Conservation (phyloP, 495 filamentous ascomycete genomes). For the Thozetella sp. region DNA sequence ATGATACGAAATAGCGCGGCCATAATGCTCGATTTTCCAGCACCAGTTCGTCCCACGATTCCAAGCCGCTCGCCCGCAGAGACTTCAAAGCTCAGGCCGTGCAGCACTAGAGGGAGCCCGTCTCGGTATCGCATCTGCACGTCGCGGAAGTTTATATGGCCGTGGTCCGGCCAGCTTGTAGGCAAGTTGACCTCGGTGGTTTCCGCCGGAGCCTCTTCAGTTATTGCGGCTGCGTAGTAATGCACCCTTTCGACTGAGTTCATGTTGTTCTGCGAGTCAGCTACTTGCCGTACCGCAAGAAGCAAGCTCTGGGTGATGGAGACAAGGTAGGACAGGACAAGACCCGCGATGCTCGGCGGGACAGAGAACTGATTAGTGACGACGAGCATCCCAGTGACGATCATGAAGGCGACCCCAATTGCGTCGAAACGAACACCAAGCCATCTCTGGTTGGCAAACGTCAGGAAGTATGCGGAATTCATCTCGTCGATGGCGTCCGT, state of each 20-base stretch:
- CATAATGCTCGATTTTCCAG: conserved; percentile 95
- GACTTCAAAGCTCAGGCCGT: conserved; percentile 76
- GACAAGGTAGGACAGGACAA: conserved; percentile 91
- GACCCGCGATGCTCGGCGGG: conserved; percentile 77
- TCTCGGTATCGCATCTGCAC: conserved; percentile 90
- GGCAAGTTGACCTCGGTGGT: conserved; percentile 57
- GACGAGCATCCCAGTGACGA: conserved; percentile 86
- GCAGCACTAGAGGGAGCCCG: conserved; percentile 81
- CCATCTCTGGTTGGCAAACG: conserved; percentile 94
- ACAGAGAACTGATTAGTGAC: conserved; percentile 93
- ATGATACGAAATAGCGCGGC: conserved; percentile 87
- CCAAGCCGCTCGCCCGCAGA: conserved; percentile 87
- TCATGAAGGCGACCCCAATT: conserved; percentile 79
- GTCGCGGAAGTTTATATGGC: conserved; percentile 81
- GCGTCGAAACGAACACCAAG: conserved; percentile 80
- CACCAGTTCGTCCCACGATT: conserved; percentile 91
- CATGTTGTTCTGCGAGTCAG: conserved; percentile 97
- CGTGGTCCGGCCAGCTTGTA: conserved; percentile 77
- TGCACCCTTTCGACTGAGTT: conserved; percentile 90
- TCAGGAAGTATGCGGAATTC: conserved; percentile 92
- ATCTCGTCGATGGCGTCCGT: conserved; percentile 79
- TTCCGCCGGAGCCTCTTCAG: conserved; percentile 84
- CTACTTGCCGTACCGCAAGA: conserved; percentile 90
- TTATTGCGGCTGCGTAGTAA: conserved; percentile 85
- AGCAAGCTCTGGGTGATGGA: conserved; percentile 95